Conservation (phyloP, 208 protist genomes). For the Crithidia expoeki region DNA sequence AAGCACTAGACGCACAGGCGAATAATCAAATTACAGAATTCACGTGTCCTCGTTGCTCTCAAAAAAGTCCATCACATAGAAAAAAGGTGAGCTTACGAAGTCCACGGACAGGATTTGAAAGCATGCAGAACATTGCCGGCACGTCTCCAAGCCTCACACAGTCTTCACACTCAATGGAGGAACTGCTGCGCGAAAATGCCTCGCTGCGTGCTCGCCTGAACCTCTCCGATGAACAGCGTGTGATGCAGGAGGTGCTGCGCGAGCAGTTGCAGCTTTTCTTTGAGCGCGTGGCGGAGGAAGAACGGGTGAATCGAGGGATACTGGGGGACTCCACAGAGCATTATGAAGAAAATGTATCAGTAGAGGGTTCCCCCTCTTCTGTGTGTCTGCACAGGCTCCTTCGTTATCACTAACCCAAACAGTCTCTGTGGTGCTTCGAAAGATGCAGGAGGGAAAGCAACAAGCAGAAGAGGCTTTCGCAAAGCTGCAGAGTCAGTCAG, state of each 20-base stretch:
- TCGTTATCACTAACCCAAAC: conserved; percentile 14
- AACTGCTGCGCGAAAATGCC: conserved; percentile 71
- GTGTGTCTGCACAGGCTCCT: not conserved
- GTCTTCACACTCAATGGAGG: conserved; percentile 13
- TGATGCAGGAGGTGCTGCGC: conserved; percentile 53
- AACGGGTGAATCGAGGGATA: conserved; percentile 13
- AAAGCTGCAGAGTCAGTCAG: conserved; percentile 38
- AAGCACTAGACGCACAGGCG: too few species aligned
- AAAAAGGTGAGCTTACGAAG: too few species aligned
- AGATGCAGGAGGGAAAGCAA: conserved; percentile 50
- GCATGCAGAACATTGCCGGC: not conserved
- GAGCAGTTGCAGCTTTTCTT: conserved; percentile 65
- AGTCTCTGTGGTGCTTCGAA: conserved; percentile 29
- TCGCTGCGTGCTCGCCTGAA: conserved; percentile 42
- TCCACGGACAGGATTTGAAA: too few species aligned
- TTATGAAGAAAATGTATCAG: conserved; percentile 5
- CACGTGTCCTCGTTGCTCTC: too few species aligned
- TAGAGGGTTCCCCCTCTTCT: conserved; percentile 11
- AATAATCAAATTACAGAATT: too few species aligned
- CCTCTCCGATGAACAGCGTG: conserved; percentile 56
- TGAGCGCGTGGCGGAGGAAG: conserved; percentile 39
- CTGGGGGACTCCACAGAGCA: not conserved
- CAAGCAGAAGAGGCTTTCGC: conserved; percentile 34
- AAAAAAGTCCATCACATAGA: too few species aligned
- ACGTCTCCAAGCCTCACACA: not conserved